Base-by-base conservation (phyloP, 1,139 yeast genomes). In the Hansenula sp. region DNA sequence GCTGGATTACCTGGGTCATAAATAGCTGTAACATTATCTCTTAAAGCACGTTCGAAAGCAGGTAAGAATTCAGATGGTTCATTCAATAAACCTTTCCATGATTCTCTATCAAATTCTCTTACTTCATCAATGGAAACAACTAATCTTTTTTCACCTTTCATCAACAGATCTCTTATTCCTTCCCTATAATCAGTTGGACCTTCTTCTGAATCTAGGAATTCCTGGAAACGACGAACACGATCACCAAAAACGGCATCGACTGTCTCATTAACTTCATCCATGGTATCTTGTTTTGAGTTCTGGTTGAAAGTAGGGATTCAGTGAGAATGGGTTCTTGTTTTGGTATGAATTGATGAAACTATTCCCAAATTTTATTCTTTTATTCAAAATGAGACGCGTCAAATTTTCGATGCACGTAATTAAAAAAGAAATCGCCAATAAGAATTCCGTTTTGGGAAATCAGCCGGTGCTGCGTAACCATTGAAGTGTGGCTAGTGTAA, bases 51-150 rank as follows among this genome's bases (percentile, higher is more conserved):
- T 59, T 90, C 95, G 45, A 92, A 84, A 8, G 97, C 90, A 7
- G 97, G 97, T 26, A 92, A 66, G 55, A 64, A 90, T 42, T 89
- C 96, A 0, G 95, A 82, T 0, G 99, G 98, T 19, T 68, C 68
- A 45, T 77, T 71, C 44, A 92, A 65, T 19, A 89, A 61, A 1
- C 97, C 97, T 3, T 62, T 60, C 87, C 97, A 94, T 55, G 82
- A 77, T 3, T 75, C 79, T 39, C 77, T 68, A 62, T 90, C 95
- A 55, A 85, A 90, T 43, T 84, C 94, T 54, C 97, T 73, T 21
- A 92, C 61, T 50, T 92, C 97, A 62, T 92, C 98, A 38, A 92
- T 69, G 24, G 92, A 82, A 5, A 92, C 82, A 5, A 73, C 68
- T 37, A 92, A 69, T 52, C 99, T 72, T 52, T 77, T 77, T 41